Base-by-base conservation (phyloP, 352 stramenopile species). In the Phytophthora palmivora region DNA sequence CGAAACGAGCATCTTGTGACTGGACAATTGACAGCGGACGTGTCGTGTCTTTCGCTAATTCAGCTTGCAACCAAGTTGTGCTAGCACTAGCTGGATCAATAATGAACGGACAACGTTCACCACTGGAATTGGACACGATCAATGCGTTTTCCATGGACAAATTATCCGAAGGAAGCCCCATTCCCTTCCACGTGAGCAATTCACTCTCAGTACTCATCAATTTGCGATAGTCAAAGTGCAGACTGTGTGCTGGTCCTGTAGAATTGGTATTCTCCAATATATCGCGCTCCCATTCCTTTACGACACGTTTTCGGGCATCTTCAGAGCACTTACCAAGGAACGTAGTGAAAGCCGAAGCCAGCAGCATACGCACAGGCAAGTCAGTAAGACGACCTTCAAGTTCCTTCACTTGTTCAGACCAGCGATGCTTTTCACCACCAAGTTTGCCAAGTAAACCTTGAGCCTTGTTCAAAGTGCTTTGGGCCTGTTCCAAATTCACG, bases 101-200 rank as follows among this genome's bases (percentile, higher is more conserved):
- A 58, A 99, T 97, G 52, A 98, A 98, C 2, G 95, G 93, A 42
- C 96, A 96, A 5, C 90, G 78, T 18, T 91, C 75, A 6, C 59
- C 54, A n/a, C 78, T 82, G 0, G 73, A 82, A 42, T 97, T 87
- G 4, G 88, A 62, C 4, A 98, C 79, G 9, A 98, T 89, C 5
- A 98, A 63, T 1, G 88, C 95, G 56, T 99, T 99, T 55, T 98
- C 96, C 80, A 97, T 94, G 9, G 87, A 98, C 2, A 99, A 65
- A 33, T 96, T 87, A 58, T 99, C 96, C 0, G 88, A 82, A 0
- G 96, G 96, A 8, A 98, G 69, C 0, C 95, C 95, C 70, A 96
- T 88, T 30, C 76, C 68, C 60, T 98, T 98, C 96, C 95, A 98
- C 11, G 90, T 94, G 4, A 98, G 78, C 22, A 98, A 49, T 64